Evolutionary conservation across 2,329 filamentous ascomycete species (phyloP), one percentile per base, ranked within the genome.

Genomic region (Apiospora malaysiana): DNA sequence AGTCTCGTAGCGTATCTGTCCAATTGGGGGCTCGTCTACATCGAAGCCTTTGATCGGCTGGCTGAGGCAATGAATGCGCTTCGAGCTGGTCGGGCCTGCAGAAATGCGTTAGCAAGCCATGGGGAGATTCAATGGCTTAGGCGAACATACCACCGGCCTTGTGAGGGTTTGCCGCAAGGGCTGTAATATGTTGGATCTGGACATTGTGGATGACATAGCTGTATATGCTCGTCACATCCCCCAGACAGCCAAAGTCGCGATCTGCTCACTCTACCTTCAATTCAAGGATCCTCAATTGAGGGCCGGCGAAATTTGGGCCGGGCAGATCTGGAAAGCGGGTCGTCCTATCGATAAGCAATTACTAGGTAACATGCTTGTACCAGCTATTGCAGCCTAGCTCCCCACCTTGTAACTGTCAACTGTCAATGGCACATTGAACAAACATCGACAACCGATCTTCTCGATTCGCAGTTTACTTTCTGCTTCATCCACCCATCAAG

Each of bases 91-190:
- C 74, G 76, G 63, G 72, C 73, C 78, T 80, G 71, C 68, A 10
- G 32, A 65, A 6, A 21, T 2, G 65, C 43, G 73, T 78, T 45
- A 79, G 75, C 43, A 45, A 63, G 16, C n/a, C 32, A n/a, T 12
- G 14, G 32, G 25, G 21, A 25, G 23, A 25, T 37, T 2, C 6
- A 63, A 12, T 18, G 9, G 8, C 69, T 18, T 40, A n/a, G 56
- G 27, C 40, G 12, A 23, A 21, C 76, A n/a, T 74, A 80, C 78
- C 73, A 76, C 73, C 68, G 78, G 77, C 74, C 77, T 75, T 37
- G 73, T 70, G 10, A 80, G 68, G 25, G 71, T 73, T 37, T 79
- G 76, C 75, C 77, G 73, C 74, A 79, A 69, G 25, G 78, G 78
- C 74, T 79, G 75, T 72, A 76, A 71, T 73, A 79, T 71, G 51